Percentiles rank a stretch among this genome's conserved stretches.
phyloP scores from a whole-genome alignment of 164 flowering plant species.

The Berberis thunbergii region DNA sequence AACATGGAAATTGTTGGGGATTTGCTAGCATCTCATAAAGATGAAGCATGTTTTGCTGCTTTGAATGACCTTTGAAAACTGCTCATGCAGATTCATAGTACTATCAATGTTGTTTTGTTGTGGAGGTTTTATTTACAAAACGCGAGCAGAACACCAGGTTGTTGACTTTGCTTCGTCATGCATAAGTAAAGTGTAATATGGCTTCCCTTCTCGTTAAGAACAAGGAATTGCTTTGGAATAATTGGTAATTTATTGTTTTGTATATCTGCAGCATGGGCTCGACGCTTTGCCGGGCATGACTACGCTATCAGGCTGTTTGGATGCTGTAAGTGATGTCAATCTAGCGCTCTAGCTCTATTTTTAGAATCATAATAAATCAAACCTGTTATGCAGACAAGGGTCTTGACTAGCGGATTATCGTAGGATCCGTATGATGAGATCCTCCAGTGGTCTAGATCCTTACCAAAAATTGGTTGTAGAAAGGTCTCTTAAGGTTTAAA shows the following conservation, averaged over 20 bases:
- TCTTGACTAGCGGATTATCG: neutral
- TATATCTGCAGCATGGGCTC: slow-evolving; percentile 61
- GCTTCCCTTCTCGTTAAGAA: slow-evolving; percentile 1
- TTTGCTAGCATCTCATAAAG: neutral
- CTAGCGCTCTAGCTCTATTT: neutral
- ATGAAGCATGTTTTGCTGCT: slow-evolving; percentile 1
- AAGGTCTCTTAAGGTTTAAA: no score
- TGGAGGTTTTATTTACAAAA: slow-evolving; percentile 78
- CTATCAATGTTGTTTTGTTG: slow-evolving; percentile 52
- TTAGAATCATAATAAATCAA: neutral
- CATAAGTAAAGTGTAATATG: neutral
- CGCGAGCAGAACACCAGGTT: slow-evolving; percentile 63
- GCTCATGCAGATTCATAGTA: slow-evolving; percentile 50
- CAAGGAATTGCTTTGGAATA: neutral
- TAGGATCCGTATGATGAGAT: neutral
- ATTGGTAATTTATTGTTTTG: slow-evolving; percentile 2
- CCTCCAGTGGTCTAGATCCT: no score
- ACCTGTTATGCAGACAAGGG: neutral
- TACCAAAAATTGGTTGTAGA: no score
- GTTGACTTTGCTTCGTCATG: no score
- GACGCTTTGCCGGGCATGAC: slow-evolving; percentile 96
- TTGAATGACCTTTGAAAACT: slow-evolving; percentile 6
- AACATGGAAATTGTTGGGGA: neutral
- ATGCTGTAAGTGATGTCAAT: slow-evolving; percentile 54
- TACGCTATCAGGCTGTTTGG: slow-evolving; percentile 74